Conservation (phyloP, 352 stramenopile species). For the Globisporangium cylindrosporum region DNA sequence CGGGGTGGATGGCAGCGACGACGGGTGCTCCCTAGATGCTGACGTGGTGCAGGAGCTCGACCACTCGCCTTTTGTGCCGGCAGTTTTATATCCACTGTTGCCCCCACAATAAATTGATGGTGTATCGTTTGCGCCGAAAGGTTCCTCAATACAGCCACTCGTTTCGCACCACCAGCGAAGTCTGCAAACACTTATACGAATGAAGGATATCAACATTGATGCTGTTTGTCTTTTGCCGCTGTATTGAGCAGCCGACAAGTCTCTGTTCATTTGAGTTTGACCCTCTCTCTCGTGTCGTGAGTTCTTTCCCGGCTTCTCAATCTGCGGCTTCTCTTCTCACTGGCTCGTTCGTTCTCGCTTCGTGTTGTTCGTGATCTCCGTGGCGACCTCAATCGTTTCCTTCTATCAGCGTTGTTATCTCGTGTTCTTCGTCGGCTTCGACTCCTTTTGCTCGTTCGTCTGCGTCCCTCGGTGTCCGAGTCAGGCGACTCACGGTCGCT, state of each 20-base stretch:
- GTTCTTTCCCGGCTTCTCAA: neutral
- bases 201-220: neutral
- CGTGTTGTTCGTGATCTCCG: neutral
- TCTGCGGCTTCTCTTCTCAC: neutral
- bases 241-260: neutral
- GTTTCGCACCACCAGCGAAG: neutral
- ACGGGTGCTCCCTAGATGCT: constrained; percentile 15
- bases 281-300: neutral
- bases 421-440: neutral
- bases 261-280: neutral
- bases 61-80: constrained; percentile 45
- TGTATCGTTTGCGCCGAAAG: neutral
- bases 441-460: neutral
- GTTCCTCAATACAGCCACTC: neutral
- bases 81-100: constrained; percentile 57
- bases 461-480: neutral
- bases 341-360: neutral
- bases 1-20: constrained; percentile 10
- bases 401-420: neutral
- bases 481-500: neutral
- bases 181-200: neutral
- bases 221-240: neutral
- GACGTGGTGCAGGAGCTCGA: constrained; percentile 26
- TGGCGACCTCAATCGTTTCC: neutral
- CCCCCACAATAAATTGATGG: constrained; percentile 29